Evolutionary conservation across 1,139 yeast genomes (phyloP), one percentile per base, ranked within the genome.

Genomic region (Geotrichum reessii): DNA sequence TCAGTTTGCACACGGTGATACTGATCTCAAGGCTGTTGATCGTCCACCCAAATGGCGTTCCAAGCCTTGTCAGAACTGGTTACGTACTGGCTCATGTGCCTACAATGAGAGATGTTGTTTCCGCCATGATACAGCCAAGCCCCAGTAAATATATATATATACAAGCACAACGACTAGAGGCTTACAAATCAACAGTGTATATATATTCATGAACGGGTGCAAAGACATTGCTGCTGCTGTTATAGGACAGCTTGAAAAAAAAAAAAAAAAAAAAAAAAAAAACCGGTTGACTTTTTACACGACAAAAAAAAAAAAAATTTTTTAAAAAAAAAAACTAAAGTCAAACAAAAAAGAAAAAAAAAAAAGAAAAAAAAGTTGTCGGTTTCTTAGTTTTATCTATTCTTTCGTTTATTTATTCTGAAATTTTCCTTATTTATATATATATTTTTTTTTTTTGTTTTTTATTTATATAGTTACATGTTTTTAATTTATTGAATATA

Each of bases 91-190:
- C 24, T 77, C 82, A 57, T 91, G 97, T 71, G 83, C 95, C 56
- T 91, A 91, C 73, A 96, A 96, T 40, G 88, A 83, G 71, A 81
- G 97, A 70, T 91, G 97, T 73, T 89, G 96, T 69, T 91, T 91
- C 76, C 87, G 87, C 70, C 97, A 91, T 73, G 76, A 67, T 25
- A 53, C 21, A 33, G 40, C 14, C 40, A 33, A 33, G n/a, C 24
- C 40, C 17, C 40, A 33, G n/a, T 33, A 33, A 14, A 33, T n/a
- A n/a, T n/a, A n/a, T n/a, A 14, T n/a, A 11, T 2, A n/a, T 12
- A 14, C 7, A 25, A 25, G 7, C 28, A 25, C 28, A 25, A 25
- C 28, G 4, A 25, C 28, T 25, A 7, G 4, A 7, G 28, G 28
- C 28, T 25, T 25, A 7, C 28, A 25, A 25, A 7, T 25, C 7